Percentiles rank a stretch among this genome's conserved stretches.
Evolutionary conservation across 2,329 filamentous ascomycete species (phyloP).

Genomic region (Botrytis galanthina): DNA sequence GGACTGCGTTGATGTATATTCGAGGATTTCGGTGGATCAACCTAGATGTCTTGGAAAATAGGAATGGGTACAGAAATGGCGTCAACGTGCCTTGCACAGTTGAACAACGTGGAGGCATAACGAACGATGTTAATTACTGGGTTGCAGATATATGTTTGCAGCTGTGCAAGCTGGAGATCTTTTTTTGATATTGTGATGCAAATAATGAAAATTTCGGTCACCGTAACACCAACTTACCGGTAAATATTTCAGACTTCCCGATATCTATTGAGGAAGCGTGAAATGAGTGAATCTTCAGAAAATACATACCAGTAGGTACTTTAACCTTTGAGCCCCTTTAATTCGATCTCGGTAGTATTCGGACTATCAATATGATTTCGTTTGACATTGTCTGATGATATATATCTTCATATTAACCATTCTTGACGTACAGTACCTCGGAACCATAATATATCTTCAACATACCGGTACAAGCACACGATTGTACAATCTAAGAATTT

Average conservation of each 20-base stretch:
- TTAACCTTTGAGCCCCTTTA: slow-evolving; percentile 10
- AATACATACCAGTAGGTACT: background rate
- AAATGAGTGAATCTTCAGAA: background rate
- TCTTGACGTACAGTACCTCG: background rate
- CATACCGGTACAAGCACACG: background rate
- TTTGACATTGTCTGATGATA: background rate
- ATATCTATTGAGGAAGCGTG: slow-evolving; percentile 2
- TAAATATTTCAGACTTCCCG: background rate
- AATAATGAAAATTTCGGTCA: slow-evolving; percentile 14
- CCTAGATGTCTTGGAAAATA: slow-evolving; percentile 26
- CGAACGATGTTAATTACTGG: background rate
- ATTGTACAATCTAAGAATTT: background rate
- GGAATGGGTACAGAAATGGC: slow-evolving; percentile 39
- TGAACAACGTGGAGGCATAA: slow-evolving; percentile 38
- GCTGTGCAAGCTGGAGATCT: background rate
- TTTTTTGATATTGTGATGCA: slow-evolving; percentile 9
- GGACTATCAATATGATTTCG: background rate
- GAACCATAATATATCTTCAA: background rate
- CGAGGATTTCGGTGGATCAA: slow-evolving; percentile 14
- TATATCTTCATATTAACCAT: slow-evolving; percentile 1
- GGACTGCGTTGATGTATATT: slow-evolving; percentile 24
- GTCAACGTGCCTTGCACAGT: slow-evolving; percentile 34
- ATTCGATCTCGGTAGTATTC: slow-evolving; percentile 12
- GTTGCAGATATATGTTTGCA: slow-evolving; percentile 14
- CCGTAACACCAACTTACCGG: slow-evolving; percentile 16